Percentiles rank a stretch among this genome's conserved stretches.
These are phyloP conservation scores for Agaricus subrufescens DNA, from an alignment of 768 basidiomycete species.

Conservation along the genomic window DNA sequence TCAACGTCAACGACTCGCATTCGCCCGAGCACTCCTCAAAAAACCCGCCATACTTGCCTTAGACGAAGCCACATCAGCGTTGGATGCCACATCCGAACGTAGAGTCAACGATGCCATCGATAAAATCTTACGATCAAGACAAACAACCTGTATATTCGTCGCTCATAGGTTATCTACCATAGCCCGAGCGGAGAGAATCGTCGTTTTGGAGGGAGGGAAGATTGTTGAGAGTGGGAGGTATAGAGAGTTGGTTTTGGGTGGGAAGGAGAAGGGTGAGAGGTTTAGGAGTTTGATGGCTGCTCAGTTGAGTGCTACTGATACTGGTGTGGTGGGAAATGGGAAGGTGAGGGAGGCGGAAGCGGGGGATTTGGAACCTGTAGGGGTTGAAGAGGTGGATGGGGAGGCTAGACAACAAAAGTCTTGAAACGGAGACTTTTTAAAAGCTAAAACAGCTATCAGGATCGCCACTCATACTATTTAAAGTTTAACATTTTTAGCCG, in stretches of 20 bases:
- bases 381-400: neutral
- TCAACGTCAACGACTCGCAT: conserved; percentile 77
- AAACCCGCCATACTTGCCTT: conserved; percentile 85
- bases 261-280: conserved; percentile 58
- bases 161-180: conserved; percentile 90
- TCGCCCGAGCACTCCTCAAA: conserved; percentile 83
- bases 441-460: no score
- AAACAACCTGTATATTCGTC: conserved; percentile 86
- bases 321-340: conserved; percentile 19
- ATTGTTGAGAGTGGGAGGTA: conserved; percentile 84
- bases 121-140: conserved; percentile 71
- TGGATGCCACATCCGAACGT: conserved; percentile 87
- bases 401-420: neutral
- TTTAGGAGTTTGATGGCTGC: conserved; percentile 90
- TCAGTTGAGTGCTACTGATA: conserved; percentile 58
- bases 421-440: neutral
- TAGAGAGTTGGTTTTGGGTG: conserved; percentile 52
- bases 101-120: conserved; percentile 89
- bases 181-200: conserved; percentile 83
- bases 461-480: no score
- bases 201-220: conserved; percentile 82
- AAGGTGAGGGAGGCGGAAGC: conserved; percentile 13
- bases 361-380: neutral
- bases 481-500: no score
- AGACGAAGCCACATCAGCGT: conserved; percentile 85